Evolutionary conservation across 2,329 filamentous ascomycete genomes (phyloP), one percentile per base, ranked within the genome.

Genomic region (Pseudogymnoascus sp.): DNA sequence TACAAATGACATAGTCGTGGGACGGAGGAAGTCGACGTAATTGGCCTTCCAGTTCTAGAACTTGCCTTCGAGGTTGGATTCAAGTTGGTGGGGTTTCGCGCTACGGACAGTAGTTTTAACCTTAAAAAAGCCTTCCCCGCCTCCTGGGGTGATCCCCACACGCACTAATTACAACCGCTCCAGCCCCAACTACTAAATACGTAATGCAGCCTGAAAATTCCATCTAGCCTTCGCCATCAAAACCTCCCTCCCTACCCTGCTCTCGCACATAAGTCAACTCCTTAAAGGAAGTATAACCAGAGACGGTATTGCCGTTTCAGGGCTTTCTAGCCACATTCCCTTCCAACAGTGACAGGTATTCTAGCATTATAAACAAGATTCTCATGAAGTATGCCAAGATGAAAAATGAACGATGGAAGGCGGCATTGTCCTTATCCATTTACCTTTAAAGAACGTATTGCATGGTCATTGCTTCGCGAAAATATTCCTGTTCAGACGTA

Each of bases 401-500:
- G 3, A 34, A 34, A 56, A 56, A 56, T 31, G 6, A 16, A 21
- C 2, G 11, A 9, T 53, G 46, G 25, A 34, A 56, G 5, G n/a
- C 11, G 4, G 5, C n/a, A 18, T 12, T n/a, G 28, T 14, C 9
- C 46, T 11, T 23, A 18, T 18, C 9, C 9, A 4, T 14, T 18
- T 9, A 11, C 25, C 9, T 25, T 31, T 18, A 18, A 7, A 31
- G 16, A 12, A 11, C n/a, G n/a, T 28, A 34, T 56, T 21, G 7
- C 14, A 6, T 53, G 25, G 31, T 53, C 46, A 56, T 31, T 56
- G 25, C 5, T 66, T 69, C 3, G 61, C 67, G 5, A 68, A 25
- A n/a, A 67, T 34, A 16, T 61, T 59, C 2, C 36, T 25, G 9
- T 66, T 63, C 7, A 68, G 28, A 16, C 60, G 64, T 6, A 70